Evolutionary conservation across 1,284 basidiomycete species (phyloP), one percentile per base, ranked within the genome.

Genomic region (Golubevia sp.): DNA sequence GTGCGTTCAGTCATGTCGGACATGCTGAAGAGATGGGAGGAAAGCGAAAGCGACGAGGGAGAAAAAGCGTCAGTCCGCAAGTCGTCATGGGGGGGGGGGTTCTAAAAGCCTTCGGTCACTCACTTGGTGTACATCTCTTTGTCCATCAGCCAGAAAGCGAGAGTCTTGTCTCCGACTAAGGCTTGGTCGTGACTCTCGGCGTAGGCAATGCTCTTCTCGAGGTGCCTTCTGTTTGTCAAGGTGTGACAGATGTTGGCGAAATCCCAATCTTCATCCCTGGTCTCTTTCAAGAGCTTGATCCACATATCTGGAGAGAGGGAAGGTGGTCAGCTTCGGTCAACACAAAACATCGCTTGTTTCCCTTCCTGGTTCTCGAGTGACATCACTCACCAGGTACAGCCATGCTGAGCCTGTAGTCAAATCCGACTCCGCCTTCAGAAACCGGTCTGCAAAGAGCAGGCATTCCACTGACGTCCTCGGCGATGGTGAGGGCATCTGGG

Each of bases 121-220:
- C 60, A 62, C 59, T 79, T 79, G 56, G 77, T 79, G 59, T 79
- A 79, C 96, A 99, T 99, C 84, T 98, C 96, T 86, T 97, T 96
- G 86, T 99, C 96, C 96, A 99, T 99, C 61, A 99, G 85, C 96
- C 96, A 99, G 86, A 99, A 99, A 0, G 96, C 96, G 38, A 98
- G 83, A 0, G 96, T 98, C 87, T 98, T 98, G 86, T 99, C 96
- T 3, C 96, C 96, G 0, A 99, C 96, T 30, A 99, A 88, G 18
- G 96, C 96, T 84, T 99, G 96, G 84, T 98, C 96, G 77, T 98
- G 96, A 77, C 92, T 94, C 85, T 99, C 96, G 56, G 92, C 93
- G 78, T 98, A 98, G 0, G 94, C 92, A 57, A 99, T 90, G 67
- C 91, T 94, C 85, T 91, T 94, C 86, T 99, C 96, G 49, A 90